Base-by-base conservation (phyloP, 2,329 filamentous ascomycete genomes). In the Aspergillaceae sp. region DNA sequence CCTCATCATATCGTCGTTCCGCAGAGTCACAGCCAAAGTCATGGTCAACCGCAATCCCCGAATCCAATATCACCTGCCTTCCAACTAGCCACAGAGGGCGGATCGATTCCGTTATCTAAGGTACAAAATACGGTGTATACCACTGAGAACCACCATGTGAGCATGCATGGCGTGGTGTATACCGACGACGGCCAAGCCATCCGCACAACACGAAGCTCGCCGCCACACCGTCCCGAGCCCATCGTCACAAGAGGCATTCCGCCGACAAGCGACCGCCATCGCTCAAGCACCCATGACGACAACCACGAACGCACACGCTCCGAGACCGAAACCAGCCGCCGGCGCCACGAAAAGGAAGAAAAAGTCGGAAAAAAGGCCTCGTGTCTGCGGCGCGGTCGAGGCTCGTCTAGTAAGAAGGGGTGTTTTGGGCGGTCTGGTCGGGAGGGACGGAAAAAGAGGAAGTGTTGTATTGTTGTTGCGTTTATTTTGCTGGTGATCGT, bases 311-410 rank as follows among this genome's bases (percentile, higher is more conserved):
- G 6, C 30, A 32, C 30, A 9, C 6, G 6, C 30, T 5, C 30
- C 19, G 55, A 74, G 65, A 53, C 67, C 63, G 48, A 83, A 76
- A 61, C 72, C 70, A 38, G 71, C 71, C 58, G 75, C 74, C 47
- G 74, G 71, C 49, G 77, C 73, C 19, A 74, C 77, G 82, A 87
- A 60, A 84, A 83, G 49, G 82, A 87, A 62, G 83, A 87, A 36
- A 72, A 72, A 2, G 56, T 76, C 11, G 1, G 80, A 77, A 1
- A 74, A 71, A 42, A 79, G 75, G 51, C 61, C 73, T 1, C 81
- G 82, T 2, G 76, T 79, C 3, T 72, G 79, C 37, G 83, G 81
- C 77, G 78, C 56, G 82, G 82, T 2, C 75, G 83, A 41, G 78
- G 77, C 7, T 84, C 78, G 49, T 71, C 87, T 33, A 75, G 80